phyloP scores from a whole-genome alignment of 2,329 filamentous ascomycete genomes.

The Aureobasidium vineae region DNA sequence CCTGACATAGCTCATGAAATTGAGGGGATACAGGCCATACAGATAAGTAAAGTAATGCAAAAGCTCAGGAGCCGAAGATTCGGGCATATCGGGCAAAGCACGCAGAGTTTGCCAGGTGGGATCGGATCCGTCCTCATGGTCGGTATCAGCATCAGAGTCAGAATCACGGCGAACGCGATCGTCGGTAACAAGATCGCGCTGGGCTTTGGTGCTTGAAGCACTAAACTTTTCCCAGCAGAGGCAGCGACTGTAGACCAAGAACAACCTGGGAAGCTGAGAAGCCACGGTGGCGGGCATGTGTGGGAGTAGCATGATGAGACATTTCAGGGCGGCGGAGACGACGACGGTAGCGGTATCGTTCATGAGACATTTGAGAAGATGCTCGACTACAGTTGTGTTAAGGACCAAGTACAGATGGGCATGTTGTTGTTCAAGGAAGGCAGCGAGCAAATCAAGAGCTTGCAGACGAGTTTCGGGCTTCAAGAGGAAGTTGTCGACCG shows the following conservation, averaged over 20 bases:
- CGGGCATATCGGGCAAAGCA: slow-evolving; percentile 62
- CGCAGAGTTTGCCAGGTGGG: slow-evolving; percentile 63
- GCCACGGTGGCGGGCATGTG: slow-evolving; percentile 73
- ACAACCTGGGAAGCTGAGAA: slow-evolving; percentile 67
- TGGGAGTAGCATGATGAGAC: slow-evolving; percentile 76
- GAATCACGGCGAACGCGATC: slow-evolving; percentile 33
- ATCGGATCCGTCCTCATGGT: slow-evolving; percentile 42
- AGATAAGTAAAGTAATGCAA: slow-evolving; percentile 76
- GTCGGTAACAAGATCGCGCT: slow-evolving; percentile 39
- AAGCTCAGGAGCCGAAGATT: slow-evolving; percentile 63
- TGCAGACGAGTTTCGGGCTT: slow-evolving; percentile 63
- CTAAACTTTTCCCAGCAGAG: slow-evolving; percentile 71
- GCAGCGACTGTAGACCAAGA: slow-evolving; percentile 76
- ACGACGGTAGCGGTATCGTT: slow-evolving; percentile 74
- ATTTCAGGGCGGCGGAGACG: slow-evolving; percentile 71
- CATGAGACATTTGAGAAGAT: slow-evolving; percentile 71
- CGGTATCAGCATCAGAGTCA: slow-evolving; percentile 38
- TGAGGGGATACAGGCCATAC: slow-evolving; percentile 80
- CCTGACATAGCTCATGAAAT: slow-evolving; percentile 81
- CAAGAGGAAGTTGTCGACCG: slow-evolving; percentile 64
- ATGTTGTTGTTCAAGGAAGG: slow-evolving; percentile 73
- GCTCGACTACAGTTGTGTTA: slow-evolving; percentile 68
- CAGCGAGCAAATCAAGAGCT: slow-evolving; percentile 64
- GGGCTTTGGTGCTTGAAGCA: slow-evolving; percentile 37
- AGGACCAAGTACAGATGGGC: slow-evolving; percentile 73